A percentile compares a stretch with the other conserved stretches of the same genome.
Evolutionary conservation across 2,329 filamentous ascomycete genomes (phyloP).

Genomic region (Onygena corvina): DNA sequence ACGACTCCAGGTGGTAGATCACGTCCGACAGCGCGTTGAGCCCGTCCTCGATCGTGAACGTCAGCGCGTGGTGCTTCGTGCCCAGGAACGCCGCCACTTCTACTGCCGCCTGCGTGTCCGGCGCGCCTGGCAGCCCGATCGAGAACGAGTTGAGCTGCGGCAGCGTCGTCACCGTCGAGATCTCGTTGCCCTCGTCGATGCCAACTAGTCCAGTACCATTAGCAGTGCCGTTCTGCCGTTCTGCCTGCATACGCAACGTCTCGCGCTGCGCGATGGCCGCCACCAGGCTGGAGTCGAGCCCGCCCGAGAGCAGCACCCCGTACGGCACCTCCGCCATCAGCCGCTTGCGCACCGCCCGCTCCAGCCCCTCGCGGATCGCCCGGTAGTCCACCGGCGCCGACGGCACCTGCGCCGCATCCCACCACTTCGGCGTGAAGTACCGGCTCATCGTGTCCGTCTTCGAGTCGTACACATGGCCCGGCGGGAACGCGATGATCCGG

Average conservation of each 20-base stretch:
- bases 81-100: conserved; percentile 94
- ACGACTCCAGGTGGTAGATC: conserved; percentile 95
- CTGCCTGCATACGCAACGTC: conserved; percentile 59
- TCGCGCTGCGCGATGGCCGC: conserved; percentile 93
- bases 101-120: conserved; percentile 80
- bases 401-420: conserved; percentile 69
- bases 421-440: conserved; percentile 90
- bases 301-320: conserved; percentile 87
- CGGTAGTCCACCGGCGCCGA: conserved; percentile 72
- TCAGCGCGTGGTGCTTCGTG: conserved; percentile 96
- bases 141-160: conserved; percentile 98
- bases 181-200: conserved; percentile 81
- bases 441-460: conserved; percentile 71
- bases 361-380: conserved; percentile 65
- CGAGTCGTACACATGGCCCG: conserved; percentile 92
- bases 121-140: conserved; percentile 84
- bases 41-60: conserved; percentile 93
- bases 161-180: conserved; percentile 80
- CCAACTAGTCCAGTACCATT: conserved; percentile 56
- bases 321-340: conserved; percentile 99
- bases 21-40: conserved; percentile 94
- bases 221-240: conserved; percentile 26
- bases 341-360: conserved; percentile 86
- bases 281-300: conserved; percentile 88
- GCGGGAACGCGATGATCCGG: conserved; percentile 85